Conservation (phyloP, 2,329 filamentous ascomycete species). For the Stagonosporopsis chrysanthemi region DNA sequence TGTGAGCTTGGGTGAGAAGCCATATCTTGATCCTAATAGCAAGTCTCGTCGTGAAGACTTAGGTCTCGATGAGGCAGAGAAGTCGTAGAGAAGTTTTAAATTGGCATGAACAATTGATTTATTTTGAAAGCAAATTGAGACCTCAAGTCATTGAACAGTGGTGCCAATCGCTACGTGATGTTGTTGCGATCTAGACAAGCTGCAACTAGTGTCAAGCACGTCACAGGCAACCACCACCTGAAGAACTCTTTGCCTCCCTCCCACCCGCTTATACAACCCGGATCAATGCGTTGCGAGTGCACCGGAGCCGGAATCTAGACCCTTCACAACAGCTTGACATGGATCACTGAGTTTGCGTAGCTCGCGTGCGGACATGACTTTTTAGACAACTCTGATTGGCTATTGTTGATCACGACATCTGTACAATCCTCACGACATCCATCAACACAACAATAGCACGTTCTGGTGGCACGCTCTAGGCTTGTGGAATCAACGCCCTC, state of each 20-base stretch:
- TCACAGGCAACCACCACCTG: too few species aligned
- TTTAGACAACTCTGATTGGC: slow-evolving; percentile 4
- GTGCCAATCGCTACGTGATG: neutral
- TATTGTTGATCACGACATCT: slow-evolving; percentile 14
- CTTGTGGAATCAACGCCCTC: neutral
- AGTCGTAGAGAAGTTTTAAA: neutral
- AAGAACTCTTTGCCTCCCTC: too few species aligned
- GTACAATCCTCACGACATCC: slow-evolving; percentile 12
- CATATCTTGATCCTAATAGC: slow-evolving; percentile 63
- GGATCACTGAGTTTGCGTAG: neutral
- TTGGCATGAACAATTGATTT: neutral
- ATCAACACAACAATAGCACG: neutral
- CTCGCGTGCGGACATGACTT: neutral
- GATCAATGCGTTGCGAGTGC: neutral
- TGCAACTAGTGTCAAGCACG: neutral
- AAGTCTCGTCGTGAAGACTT: slow-evolving; percentile 54
- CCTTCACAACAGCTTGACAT: neutral
- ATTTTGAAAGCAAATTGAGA: accelerated
- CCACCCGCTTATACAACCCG: neutral
- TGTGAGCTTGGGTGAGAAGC: slow-evolving; percentile 65
- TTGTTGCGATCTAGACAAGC: neutral
- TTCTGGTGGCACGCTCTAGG: slow-evolving; percentile 9
- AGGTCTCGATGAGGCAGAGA: slow-evolving; percentile 7
- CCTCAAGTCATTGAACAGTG: neutral
- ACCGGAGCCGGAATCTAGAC: neutral